These are phyloP conservation scores for Angomonas deanei DNA, from an alignment of 208 protist species.

Conservation along the genomic window DNA sequence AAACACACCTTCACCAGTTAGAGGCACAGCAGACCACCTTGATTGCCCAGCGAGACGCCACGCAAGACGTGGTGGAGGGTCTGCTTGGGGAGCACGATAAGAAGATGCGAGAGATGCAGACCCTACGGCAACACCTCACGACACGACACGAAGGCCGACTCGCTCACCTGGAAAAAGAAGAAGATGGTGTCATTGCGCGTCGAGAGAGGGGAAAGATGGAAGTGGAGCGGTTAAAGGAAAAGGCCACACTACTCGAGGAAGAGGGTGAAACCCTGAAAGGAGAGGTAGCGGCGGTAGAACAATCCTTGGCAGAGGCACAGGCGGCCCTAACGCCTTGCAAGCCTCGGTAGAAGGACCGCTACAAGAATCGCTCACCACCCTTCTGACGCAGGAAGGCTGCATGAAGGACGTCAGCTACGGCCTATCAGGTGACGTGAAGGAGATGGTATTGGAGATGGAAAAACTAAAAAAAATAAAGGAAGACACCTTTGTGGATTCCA, in stretches of 20 bases:
- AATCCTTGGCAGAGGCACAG: constrained; percentile 10
- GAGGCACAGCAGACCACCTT: constrained; percentile 9
- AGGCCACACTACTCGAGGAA: constrained; percentile 51
- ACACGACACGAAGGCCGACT: constrained; percentile 5
- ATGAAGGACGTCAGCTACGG: constrained; percentile 67
- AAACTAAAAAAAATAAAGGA: constrained; percentile 19
- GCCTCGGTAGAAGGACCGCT: constrained; percentile 14
- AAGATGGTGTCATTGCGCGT: constrained; percentile 11
- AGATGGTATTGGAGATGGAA: constrained; percentile 62
- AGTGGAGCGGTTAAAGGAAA: constrained; percentile 28
- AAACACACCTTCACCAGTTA: constrained; percentile 12
- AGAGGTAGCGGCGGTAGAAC: constrained; percentile 22
- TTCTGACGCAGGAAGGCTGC: constrained; percentile 36
- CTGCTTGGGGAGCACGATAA: constrained; percentile 14
- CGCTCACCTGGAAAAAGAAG: constrained; percentile 14
- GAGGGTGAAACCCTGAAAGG: constrained; percentile 12
- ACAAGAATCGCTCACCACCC: constrained; percentile 11
- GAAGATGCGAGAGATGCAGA: neutral
- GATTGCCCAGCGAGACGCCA: constrained; percentile 10
- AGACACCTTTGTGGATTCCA: constrained; percentile 20
- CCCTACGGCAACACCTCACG: constrained; percentile 11
- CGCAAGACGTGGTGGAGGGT: constrained; percentile 22
- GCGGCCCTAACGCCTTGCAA: constrained; percentile 12
- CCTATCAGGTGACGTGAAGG: constrained; percentile 61
- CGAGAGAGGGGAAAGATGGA: constrained; percentile 13